phyloP scores from a whole-genome alignment of 1,284 basidiomycete genomes.

The Irpex sp. region DNA sequence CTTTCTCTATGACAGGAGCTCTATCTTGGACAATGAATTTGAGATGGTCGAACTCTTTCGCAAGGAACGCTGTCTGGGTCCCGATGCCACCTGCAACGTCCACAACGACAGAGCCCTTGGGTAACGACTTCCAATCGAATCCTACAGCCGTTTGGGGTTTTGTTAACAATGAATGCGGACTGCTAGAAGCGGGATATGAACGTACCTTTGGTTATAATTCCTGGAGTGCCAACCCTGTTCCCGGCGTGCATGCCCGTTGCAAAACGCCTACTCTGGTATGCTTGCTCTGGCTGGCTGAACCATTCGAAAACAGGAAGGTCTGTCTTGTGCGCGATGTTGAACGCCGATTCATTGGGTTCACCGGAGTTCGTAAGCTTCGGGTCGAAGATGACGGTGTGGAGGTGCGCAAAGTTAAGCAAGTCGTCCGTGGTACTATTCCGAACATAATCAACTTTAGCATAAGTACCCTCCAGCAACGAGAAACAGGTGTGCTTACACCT shows the following conservation, averaged over 20 bases:
- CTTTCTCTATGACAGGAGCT: slow-evolving; percentile 9
- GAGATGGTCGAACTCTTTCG: slow-evolving; percentile 19
- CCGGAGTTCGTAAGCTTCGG: slow-evolving; percentile 19
- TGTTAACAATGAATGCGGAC: too few species aligned
- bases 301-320: slow-evolving; percentile 4
- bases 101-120: slow-evolving; percentile 14
- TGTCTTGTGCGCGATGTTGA: slow-evolving; percentile 4
- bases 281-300: slow-evolving; percentile 4
- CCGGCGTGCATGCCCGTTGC: background rate
- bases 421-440: background rate
- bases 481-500: background rate
- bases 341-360: slow-evolving; percentile 10
- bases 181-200: too few species aligned
- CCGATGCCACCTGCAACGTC: slow-evolving; percentile 25
- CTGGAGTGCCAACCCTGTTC: background rate
- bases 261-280: background rate
- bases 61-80: slow-evolving; percentile 18
- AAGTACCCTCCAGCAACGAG: too few species aligned
- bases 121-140: slow-evolving; percentile 13
- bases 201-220: background rate
- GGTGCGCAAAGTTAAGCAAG: background rate
- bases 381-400: slow-evolving; percentile 1
- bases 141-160: background rate
- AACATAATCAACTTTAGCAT: background rate
- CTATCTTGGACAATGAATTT: slow-evolving; percentile 21